phyloP scores from a whole-genome alignment of 2,329 filamentous ascomycete genomes.

The Aaosphaeria arxii region DNA sequence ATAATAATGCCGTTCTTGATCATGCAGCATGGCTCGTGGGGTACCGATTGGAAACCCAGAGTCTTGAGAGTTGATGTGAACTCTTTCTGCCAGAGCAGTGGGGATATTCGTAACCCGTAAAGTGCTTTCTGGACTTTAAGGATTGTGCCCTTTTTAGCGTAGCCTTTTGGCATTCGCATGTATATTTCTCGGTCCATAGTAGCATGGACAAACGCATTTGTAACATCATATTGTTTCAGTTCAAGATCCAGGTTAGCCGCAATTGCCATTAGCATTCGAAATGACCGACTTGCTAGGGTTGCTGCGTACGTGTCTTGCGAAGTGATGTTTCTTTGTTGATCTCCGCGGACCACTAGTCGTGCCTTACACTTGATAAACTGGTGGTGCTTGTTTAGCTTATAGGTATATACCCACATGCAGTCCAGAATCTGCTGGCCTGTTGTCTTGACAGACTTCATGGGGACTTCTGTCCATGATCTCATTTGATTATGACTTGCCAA shows the following conservation, averaged over 20 bases:
- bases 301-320: not conserved
- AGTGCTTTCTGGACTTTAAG: slow-evolving; percentile 3
- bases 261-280: not conserved
- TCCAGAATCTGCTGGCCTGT: too few relatives aligned
- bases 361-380: not conserved
- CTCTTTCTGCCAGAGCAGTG: slow-evolving; percentile 6
- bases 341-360: not conserved
- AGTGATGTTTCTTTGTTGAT: not conserved
- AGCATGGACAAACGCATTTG: not conserved
- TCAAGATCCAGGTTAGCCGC: not conserved
- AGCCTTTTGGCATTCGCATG: not conserved
- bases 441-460: too few relatives aligned
- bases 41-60: slow-evolving; percentile 1
- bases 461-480: too few relatives aligned
- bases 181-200: not conserved
- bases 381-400: not conserved
- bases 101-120: slow-evolving; percentile 6
- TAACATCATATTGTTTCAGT: not conserved
- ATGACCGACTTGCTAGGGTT: not conserved
- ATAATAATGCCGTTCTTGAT: slow-evolving; percentile 4
- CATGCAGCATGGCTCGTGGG: slow-evolving; percentile 3
- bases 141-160: not conserved
- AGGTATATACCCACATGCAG: not conserved
- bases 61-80: slow-evolving; percentile 1
- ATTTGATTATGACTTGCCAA: too few relatives aligned